Evolutionary conservation across 1,284 basidiomycete genomes (phyloP), one percentile per base, ranked within the genome.

Genomic region (Neonothopanus nambi): DNA sequence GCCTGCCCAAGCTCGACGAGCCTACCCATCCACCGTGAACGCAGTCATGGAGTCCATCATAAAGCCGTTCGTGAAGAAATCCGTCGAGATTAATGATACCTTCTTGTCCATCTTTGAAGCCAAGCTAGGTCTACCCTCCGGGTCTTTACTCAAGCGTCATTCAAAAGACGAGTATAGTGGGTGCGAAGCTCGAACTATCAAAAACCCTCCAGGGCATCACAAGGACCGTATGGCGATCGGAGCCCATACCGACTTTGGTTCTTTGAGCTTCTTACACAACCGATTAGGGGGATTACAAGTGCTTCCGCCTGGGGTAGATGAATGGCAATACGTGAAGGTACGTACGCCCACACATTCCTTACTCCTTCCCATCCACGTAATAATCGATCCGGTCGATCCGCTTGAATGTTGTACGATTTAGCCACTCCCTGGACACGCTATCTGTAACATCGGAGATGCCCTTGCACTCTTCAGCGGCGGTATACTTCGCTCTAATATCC

Each of bases 241-340:
- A 7, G 76, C 77, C 3, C 82, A 84, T 62, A 84, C 82, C 2
- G 82, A 83, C 63, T 82, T 82, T 56, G 80, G 80, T 5, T 77
- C 77, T 13, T 54, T 75, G 41, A 72, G 84, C 0, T 81, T 87
- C 67, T 69, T 88, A 46, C 83, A 87, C 64, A 89, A 89, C 64
- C 78, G 78, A 13, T 76, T 90, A 0, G 87, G 87, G 3, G 88
- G 88, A 0, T 69, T 91, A 7, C 88, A 90, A 61, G 87, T 89
- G 1, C 73, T 88, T 35, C 77, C 79, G 0, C 85, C 85, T 0
- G 82, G 81, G 3, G 70, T 76, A 11, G 74, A 81, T 15, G 67
- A 76, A 23, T 90, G 87, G 87, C 81, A 82, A 59, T 89, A 88
- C 57, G 75, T 89, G 53, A 78, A 78, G 72, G 84, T 84, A 48